These are phyloP conservation scores for Aspergillus vadensis DNA, from an alignment of 2,329 filamentous ascomycete genomes.

Conservation along the genomic window DNA sequence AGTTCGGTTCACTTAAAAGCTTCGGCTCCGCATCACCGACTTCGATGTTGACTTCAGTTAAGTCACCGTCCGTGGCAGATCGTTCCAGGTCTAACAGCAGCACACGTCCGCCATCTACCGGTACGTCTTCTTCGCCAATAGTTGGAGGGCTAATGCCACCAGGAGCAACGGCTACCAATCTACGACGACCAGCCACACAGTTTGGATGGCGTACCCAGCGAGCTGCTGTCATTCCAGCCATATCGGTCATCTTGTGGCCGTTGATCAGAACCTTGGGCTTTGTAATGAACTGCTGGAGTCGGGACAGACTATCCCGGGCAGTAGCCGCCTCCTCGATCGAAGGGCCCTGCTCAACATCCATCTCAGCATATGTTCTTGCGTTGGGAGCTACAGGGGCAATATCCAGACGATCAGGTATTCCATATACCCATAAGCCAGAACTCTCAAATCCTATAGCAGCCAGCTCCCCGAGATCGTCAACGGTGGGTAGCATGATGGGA, in stretches of 20 bases:
- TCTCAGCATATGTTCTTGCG: neutral
- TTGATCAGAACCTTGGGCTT: conserved; percentile 68
- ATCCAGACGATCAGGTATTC: conserved; percentile 72
- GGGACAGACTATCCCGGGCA: conserved; percentile 27
- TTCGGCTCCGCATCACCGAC: conserved; percentile 72
- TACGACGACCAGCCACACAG: conserved; percentile 51
- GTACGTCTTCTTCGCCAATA: conserved; percentile 71
- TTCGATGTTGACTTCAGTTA: conserved; percentile 67
- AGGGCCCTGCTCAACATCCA: conserved; percentile 3
- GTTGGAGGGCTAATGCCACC: conserved; percentile 64
- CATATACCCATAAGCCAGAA: conserved; percentile 76
- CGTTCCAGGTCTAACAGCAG: conserved; percentile 75
- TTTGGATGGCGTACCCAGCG: conserved; percentile 69
- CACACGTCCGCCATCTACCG: conserved; percentile 76
- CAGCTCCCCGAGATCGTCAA: conserved; percentile 69
- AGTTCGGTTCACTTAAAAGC: conserved; percentile 69
- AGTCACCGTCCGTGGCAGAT: conserved; percentile 56
- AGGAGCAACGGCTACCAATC: conserved; percentile 70
- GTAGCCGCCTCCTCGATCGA: neutral
- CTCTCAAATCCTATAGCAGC: conserved; percentile 73
- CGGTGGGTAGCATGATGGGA: conserved; percentile 69
- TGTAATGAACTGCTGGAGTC: conserved; percentile 38
- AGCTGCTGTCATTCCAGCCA: conserved; percentile 67
- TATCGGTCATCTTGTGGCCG: conserved; percentile 65
- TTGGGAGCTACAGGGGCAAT: conserved; percentile 45